phyloP scores from a whole-genome alignment of 495 filamentous ascomycete genomes.

The Pyronema omphalodes region DNA sequence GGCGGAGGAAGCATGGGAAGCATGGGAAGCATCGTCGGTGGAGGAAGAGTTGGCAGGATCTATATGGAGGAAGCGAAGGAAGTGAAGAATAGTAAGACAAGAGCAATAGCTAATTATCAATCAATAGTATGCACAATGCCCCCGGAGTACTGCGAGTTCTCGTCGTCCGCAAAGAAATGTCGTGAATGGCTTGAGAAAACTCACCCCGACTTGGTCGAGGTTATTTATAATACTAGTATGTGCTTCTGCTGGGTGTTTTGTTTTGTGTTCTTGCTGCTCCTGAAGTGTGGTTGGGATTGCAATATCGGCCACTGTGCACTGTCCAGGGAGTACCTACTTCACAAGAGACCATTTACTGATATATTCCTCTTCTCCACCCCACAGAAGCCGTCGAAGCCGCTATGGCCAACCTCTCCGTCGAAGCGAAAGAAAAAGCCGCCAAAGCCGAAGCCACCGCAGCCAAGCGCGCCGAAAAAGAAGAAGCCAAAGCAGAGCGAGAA shows the following conservation, averaged over 20 bases:
- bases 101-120: too few relatives aligned
- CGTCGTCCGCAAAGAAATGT: constrained; percentile 94
- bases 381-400: constrained; percentile 67
- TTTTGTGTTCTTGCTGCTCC: neutral
- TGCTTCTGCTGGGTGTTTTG: constrained; percentile 6
- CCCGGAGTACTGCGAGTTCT: constrained; percentile 80
- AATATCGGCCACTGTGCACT: neutral
- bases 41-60: too few relatives aligned
- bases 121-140: neutral
- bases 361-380: neutral
- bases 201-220: constrained; percentile 51
- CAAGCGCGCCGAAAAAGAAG: constrained; percentile 87
- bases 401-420: constrained; percentile 65
- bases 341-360: neutral
- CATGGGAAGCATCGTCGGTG: too few relatives aligned
- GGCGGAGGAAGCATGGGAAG: too few relatives aligned
- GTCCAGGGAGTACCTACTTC: neutral
- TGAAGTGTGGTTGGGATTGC: neutral
- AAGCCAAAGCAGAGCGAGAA: constrained; percentile 78
- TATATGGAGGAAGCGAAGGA: too few relatives aligned
- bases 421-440: constrained; percentile 66
- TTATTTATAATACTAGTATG: constrained; percentile 69
- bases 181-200: constrained; percentile 78
- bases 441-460: constrained; percentile 29
- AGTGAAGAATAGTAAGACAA: too few relatives aligned